phyloP scores from a whole-genome alignment of 805 yeast species.

The Candida sonorensis region DNA sequence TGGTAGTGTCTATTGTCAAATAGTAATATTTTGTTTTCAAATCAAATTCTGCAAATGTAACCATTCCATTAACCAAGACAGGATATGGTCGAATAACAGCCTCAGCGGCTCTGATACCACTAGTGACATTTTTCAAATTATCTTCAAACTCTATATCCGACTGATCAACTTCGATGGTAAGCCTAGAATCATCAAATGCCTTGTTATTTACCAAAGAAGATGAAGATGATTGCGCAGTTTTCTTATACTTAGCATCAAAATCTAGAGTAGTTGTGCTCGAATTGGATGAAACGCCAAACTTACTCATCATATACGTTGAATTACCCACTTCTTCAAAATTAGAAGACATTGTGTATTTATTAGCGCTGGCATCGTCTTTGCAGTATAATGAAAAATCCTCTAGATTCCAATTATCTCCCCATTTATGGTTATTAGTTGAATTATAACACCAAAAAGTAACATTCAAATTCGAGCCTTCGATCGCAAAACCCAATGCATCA shows the following conservation, averaged over 20 bases:
- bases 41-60: constrained; percentile 53
- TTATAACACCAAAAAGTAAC: constrained; percentile 87
- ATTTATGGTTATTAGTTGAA: constrained; percentile 61
- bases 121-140: constrained; percentile 9
- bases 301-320: too few species aligned
- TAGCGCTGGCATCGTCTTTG: constrained; percentile 40
- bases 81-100: constrained; percentile 79
- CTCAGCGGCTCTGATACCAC: constrained; percentile 67
- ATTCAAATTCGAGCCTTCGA: constrained; percentile 66
- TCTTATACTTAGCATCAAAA: too few species aligned
- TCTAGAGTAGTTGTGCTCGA: constrained; percentile 2
- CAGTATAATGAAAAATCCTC: constrained; percentile 92
- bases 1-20: constrained; percentile 39
- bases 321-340: constrained; percentile 13
- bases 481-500: constrained; percentile 74
- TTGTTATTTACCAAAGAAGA: background rate
- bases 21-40: constrained; percentile 38
- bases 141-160: constrained; percentile 11
- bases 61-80: constrained; percentile 52
- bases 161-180: constrained; percentile 4
- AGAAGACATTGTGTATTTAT: constrained; percentile 7
- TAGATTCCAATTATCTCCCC: constrained; percentile 92
- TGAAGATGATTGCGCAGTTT: too few species aligned
- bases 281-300: too few species aligned
- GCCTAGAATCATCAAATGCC: background rate